phyloP scores from a whole-genome alignment of 1,284 basidiomycete genomes.

The Ganoderma boninense region DNA sequence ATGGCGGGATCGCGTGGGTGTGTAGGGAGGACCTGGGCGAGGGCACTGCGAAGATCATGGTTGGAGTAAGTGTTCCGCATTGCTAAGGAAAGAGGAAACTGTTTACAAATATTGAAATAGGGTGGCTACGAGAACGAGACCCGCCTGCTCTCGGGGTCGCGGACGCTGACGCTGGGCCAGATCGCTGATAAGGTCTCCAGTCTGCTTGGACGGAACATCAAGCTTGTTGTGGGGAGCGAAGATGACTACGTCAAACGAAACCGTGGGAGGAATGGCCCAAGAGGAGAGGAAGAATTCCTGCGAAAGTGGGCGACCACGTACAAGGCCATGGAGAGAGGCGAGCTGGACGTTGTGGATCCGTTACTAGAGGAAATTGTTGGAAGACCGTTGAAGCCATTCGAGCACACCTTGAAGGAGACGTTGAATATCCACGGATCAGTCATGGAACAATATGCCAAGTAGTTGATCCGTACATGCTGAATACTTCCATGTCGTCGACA shows the following conservation, averaged over 20 bases:
- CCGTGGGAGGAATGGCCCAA: constrained; percentile 26
- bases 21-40: constrained; percentile 44
- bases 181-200: constrained; percentile 35
- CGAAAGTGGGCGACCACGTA: constrained; percentile 44
- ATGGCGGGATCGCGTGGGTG: constrained; percentile 45
- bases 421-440: constrained; percentile 24
- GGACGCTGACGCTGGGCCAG: constrained; percentile 36
- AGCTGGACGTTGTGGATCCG: constrained; percentile 41
- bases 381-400: constrained; percentile 38
- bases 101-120: constrained; percentile 19
- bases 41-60: constrained; percentile 44
- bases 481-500: background rate
- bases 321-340: constrained; percentile 38
- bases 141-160: constrained; percentile 40
- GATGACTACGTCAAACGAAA: constrained; percentile 41
- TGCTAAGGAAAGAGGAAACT: background rate
- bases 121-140: constrained; percentile 41
- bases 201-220: constrained; percentile 34
- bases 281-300: constrained; percentile 39
- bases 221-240: constrained; percentile 36
- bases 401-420: constrained; percentile 35
- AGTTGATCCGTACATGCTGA: background rate
- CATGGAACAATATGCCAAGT: constrained; percentile 31
- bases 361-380: constrained; percentile 39
- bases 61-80: constrained; percentile 24